Base-by-base conservation (phyloP, 768 basidiomycete species). In the Exidia glandulosa region DNA sequence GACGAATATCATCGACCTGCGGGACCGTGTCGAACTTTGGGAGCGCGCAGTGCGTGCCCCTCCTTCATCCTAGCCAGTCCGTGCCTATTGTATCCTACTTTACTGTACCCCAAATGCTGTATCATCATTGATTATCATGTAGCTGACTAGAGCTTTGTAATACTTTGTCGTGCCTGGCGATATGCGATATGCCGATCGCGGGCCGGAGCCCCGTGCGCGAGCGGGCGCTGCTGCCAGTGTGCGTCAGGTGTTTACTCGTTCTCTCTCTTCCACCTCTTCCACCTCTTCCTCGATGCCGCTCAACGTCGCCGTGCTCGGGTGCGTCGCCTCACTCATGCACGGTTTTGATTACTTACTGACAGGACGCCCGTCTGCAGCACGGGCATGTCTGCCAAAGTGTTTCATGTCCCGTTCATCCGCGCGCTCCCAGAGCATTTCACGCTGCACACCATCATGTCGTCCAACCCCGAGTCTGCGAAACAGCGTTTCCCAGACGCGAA, bases 351-450 rank as follows among this genome's bases (percentile, higher is more conserved):
- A 45, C 41, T 1, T 45, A 23, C n/a, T n/a, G n/a, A n/a, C n/a
- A n/a, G n/a, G n/a, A n/a, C 7, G 19, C 36, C 10, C 41, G 41
- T 12, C 19, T 19, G 9, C 5, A 45, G 41, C 25, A 54, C 50
- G 10, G 50, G 50, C 50, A 54, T 54, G 50, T 54, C 50, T 19
- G 50, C 50, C 27, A 27, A 19, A 27, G 50, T 54, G 30, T 92
- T 94, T 73, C 91, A 94, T 70, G 66, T 85, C 60, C 90, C 91
- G 0, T 87, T 91, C 70, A 73, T 94, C 60, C 79, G 86, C 59
- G 82, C 87, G 2, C 76, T 87, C 23, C 85, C 88, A 0, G 75
- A 86, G 29, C 71, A 82, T 56, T 91, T 90, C 75, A 79, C 73
- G 9, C 80, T 92, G 34, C 77, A 84, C 64, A 79, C 88, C n/a